Conservation (phyloP, 1,284 basidiomycete genomes). For the Neolentinus lepideus region DNA sequence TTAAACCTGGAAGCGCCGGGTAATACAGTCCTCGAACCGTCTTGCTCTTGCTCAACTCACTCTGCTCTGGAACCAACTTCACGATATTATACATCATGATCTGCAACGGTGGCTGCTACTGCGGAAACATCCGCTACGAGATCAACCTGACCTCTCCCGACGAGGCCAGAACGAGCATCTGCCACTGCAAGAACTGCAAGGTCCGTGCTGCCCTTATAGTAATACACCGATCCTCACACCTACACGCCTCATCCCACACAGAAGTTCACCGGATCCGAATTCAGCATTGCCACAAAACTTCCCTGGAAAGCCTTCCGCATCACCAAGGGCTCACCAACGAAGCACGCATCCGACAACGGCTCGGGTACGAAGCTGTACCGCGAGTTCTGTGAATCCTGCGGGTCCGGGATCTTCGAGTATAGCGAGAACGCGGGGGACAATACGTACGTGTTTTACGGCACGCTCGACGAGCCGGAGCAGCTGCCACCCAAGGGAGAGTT, state of each 20-base stretch:
- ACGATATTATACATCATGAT: background rate
- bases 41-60: no score
- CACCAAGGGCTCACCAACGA: constrained; percentile 12
- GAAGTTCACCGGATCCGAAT: constrained; percentile 18
- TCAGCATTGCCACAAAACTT: constrained; percentile 17
- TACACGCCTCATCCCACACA: constrained; percentile 4
- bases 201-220: constrained; percentile 8
- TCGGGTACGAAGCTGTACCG: constrained; percentile 13
- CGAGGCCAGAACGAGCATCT: constrained; percentile 18
- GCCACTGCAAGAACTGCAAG: constrained; percentile 22
- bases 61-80: background rate
- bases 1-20: no score
- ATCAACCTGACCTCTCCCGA: constrained; percentile 14
- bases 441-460: constrained; percentile 14
- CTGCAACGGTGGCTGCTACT: constrained; percentile 8
- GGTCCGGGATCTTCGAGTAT: constrained; percentile 15
- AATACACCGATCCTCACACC: no score
- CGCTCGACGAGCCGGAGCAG: constrained; percentile 15
- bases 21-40: no score
- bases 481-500: constrained; percentile 23
- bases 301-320: constrained; percentile 13
- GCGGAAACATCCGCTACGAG: constrained; percentile 16
- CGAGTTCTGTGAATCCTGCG: constrained; percentile 19
- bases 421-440: constrained; percentile 9
- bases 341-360: constrained; percentile 20